Evolutionary conservation across 495 filamentous ascomycete species (phyloP).

Genomic region (Filosporella fistucella): DNA sequence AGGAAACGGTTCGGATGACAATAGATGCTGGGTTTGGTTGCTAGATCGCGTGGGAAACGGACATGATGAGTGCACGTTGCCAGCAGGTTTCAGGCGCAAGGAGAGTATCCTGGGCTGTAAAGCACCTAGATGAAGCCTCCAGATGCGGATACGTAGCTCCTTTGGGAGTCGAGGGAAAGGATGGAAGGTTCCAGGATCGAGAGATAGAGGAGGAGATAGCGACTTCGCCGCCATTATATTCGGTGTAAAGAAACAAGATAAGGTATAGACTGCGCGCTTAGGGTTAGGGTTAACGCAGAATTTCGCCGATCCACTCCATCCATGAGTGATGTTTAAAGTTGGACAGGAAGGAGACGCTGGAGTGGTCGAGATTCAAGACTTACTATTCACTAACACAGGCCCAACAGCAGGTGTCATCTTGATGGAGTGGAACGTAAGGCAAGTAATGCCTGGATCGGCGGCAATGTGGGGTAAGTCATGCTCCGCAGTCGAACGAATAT

Average conservation of each 20-base stretch:
- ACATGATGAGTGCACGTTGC: too few species aligned
- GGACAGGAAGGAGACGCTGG: conserved; percentile 42
- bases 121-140: too few species aligned
- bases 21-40: background rate
- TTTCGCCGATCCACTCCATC: conserved; percentile 39
- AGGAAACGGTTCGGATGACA: background rate
- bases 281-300: conserved; percentile 22
- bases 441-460: conserved; percentile 30
- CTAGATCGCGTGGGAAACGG: background rate
- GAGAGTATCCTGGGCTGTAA: too few species aligned
- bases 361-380: conserved; percentile 35
- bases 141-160: too few species aligned
- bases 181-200: background rate
- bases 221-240: background rate
- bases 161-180: conserved; percentile 2
- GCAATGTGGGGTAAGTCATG: conserved; percentile 50
- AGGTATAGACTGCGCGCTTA: background rate
- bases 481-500: background rate
- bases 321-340: conserved; percentile 45
- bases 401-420: conserved; percentile 11
- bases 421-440: conserved; percentile 29
- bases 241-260: background rate
- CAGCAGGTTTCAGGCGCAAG: too few species aligned
- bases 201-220: background rate
- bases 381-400: conserved; percentile 21